phyloP scores from a whole-genome alignment of 2,329 filamentous ascomycete species.

The Seiridium cupressi region DNA sequence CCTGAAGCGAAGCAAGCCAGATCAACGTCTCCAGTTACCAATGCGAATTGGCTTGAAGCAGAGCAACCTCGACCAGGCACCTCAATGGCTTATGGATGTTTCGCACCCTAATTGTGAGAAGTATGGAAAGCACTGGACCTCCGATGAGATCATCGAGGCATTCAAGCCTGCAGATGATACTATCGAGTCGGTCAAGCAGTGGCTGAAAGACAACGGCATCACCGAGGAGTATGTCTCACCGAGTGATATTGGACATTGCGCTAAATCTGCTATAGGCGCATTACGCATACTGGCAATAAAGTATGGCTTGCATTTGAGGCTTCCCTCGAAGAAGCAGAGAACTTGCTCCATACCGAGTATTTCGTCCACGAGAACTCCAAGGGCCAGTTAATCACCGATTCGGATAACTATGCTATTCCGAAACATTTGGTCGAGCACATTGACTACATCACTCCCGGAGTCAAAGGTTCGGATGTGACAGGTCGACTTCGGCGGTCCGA shows the following conservation, averaged over 20 bases:
- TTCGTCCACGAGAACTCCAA: conserved; percentile 3
- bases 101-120: background rate
- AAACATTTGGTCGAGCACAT: conserved; percentile 19
- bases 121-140: conserved; percentile 4
- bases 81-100: conserved; percentile 4
- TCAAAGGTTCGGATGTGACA: conserved; percentile 4
- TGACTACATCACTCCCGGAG: conserved; percentile 22
- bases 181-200: conserved; percentile 1
- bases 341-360: conserved; percentile 28
- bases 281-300: conserved; percentile 2
- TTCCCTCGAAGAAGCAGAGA: conserved; percentile 25
- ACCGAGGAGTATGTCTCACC: background rate
- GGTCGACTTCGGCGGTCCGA: background rate
- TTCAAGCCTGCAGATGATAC: conserved; percentile 1
- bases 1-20: background rate
- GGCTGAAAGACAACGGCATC: conserved; percentile 1
- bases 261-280: background rate
- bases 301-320: conserved; percentile 4
- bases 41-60: conserved; percentile 31
- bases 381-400: background rate
- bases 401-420: conserved; percentile 19
- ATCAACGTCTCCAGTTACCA: conserved; percentile 16
- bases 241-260: background rate
- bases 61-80: conserved; percentile 21
- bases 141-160: background rate